Evolutionary conservation across 371 early-diverging fungal species (phyloP).

Genomic region (Apophysomyces trapeziformis): DNA sequence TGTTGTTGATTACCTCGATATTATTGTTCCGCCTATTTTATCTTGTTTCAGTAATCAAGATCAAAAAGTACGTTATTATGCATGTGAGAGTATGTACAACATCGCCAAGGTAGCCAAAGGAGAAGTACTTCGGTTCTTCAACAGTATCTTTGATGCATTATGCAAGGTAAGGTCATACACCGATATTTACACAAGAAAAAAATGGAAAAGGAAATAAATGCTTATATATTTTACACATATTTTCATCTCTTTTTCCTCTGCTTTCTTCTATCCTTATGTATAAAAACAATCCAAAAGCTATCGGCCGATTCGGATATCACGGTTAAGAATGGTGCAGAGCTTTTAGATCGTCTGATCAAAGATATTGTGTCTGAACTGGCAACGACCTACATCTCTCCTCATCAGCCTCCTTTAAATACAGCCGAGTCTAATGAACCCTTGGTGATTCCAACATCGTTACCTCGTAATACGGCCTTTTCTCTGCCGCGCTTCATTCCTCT

Average conservation of each 20-base stretch:
- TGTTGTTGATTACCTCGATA: conserved; percentile 71
- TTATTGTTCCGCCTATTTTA: conserved; percentile 88
- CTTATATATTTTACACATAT: background rate
- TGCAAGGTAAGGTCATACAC: conserved; percentile 66
- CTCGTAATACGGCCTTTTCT: conserved; percentile 70
- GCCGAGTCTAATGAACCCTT: conserved; percentile 26
- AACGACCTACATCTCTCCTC: conserved; percentile 60
- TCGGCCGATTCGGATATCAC: conserved; percentile 82
- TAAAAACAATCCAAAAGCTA: conserved; percentile 59
- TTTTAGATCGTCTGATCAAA: conserved; percentile 87
- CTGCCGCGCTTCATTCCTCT: conserved; percentile 88
- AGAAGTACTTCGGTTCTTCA: conserved; percentile 83
- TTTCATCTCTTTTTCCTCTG: background rate
- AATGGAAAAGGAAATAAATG: background rate
- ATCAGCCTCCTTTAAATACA: conserved; percentile 36
- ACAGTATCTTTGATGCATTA: conserved; percentile 92
- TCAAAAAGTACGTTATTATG: conserved; percentile 90
- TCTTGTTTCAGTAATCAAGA: conserved; percentile 87
- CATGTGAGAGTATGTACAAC: conserved; percentile 95
- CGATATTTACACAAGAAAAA: background rate
- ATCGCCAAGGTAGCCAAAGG: conserved; percentile 91
- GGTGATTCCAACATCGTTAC: conserved; percentile 28
- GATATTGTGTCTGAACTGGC: conserved; percentile 92
- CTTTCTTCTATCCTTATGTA: conserved; percentile 23
- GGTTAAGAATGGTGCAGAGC: conserved; percentile 88